Conservation (phyloP, 2,329 filamentous ascomycete species). For the Neofusicoccum ribis region DNA sequence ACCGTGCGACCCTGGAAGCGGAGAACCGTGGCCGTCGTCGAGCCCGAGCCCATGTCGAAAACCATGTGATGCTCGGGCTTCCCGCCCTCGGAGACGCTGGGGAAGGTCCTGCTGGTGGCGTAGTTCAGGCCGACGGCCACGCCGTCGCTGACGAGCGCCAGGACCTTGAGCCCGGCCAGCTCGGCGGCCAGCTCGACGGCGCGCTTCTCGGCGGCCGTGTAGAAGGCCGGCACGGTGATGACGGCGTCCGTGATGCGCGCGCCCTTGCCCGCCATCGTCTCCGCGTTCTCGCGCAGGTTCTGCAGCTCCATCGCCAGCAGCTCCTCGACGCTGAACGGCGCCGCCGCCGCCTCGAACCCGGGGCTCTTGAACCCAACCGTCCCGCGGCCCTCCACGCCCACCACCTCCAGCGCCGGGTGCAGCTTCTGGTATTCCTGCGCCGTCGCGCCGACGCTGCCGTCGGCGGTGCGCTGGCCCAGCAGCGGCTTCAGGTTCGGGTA, state of each 20-base stretch:
- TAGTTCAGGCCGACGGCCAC: constrained; percentile 94
- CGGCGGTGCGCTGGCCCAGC: constrained; percentile 69
- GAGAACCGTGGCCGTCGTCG: constrained; percentile 84
- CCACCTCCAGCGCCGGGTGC: constrained; percentile 76
- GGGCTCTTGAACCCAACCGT: constrained; percentile 83
- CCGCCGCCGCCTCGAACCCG: constrained; percentile 64
- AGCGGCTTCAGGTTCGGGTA: constrained; percentile 92
- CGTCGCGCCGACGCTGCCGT: constrained; percentile 36
- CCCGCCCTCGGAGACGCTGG: constrained; percentile 75
- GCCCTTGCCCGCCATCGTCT: constrained; percentile 75
- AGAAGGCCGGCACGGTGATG: constrained; percentile 87
- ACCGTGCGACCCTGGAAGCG: constrained; percentile 85
- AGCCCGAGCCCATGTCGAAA: constrained; percentile 97
- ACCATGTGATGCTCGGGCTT: constrained; percentile 91
- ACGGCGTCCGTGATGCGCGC: constrained; percentile 77
- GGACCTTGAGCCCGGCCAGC: constrained; percentile 81
- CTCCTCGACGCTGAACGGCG: constrained; percentile 76
- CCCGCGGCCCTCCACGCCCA: constrained; percentile 54
- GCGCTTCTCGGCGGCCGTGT: constrained; percentile 84
- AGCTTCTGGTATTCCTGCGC: constrained; percentile 70
- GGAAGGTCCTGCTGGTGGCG: constrained; percentile 86
- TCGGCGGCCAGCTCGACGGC: constrained; percentile 82
- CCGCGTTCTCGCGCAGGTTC: constrained; percentile 86
- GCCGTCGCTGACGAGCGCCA: constrained; percentile 84
- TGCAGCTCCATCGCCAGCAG: constrained; percentile 94